Base-by-base conservation (phyloP, 805 yeast genomes). In the Starmerella sirachaensis region DNA sequence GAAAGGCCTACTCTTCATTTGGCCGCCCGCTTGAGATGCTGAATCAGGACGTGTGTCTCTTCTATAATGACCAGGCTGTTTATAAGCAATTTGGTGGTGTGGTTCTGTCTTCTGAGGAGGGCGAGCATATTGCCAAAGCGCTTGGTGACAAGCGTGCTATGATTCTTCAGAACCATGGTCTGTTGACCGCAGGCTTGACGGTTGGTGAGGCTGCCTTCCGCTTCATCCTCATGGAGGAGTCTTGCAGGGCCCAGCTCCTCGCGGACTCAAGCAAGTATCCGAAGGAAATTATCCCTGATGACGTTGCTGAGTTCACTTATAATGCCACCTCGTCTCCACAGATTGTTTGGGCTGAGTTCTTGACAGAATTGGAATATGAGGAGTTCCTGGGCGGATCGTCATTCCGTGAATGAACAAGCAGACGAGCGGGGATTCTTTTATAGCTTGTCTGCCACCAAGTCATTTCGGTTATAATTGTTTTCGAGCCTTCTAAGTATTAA, bases 1-100 rank as follows among this genome's bases (percentile, higher is more conserved):
- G 83, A 41, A 74, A 74, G 52, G 72, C 83, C 1, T 76, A 69
- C 55, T 70, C 79, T 2, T 60, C 76, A 0, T 75, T 77, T 51
- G 83, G 78, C 25, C 65, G 64, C 48, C 75, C 74, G 11, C 62
- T 81, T 46, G 86, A 79, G 43, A 81, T 81, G 91, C 51, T 81
- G 43, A 79, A 75, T 59, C 93, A 81, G 61, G 93, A 82, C 49
- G 78, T 64, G 4, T 78, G 86, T 55, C 61, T 65, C 9, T 72
- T 82, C 49, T 76, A 76, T 64, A 70, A 75, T 24, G 61, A 63
- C 33, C 91, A 79, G 45, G 58, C 75, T 1, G 85, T 81, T 3
- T 78, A 78, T 57, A 42, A 52, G 14, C 70, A 72, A 53, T 80
- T 79, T 56, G 91, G 91, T 21, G 93, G 93, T 27, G 81, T 81